Evolutionary conservation across 2,329 filamentous ascomycete genomes (phyloP), one percentile per base, ranked within the genome.

Genomic region (Gaeumannomyces tritici): DNA sequence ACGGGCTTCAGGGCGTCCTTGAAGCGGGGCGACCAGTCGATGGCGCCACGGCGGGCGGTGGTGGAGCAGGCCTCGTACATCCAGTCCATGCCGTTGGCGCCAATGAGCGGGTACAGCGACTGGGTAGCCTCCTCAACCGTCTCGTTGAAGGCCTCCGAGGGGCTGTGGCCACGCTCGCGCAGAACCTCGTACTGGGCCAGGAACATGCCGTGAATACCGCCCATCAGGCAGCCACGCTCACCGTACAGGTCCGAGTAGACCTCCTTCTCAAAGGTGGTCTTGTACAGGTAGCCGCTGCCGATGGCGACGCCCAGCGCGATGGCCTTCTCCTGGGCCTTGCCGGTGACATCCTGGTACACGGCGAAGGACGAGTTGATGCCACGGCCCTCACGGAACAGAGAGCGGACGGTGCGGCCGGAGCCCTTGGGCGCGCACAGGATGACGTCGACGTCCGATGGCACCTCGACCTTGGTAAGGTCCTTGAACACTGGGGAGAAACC

Each of bases 131-230:
- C 95, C 86, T 99, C 95, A 70, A 99, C 95, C 70, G 95, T 99
- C 91, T 99, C 95, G 87, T 99, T 99, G 89, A 99, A 99, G 70
- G 95, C 95, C 83, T 99, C 95, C 72, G 89, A 93, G 77, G 95
- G 95, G 80, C 85, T 90, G 89, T 99, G 95, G 80, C 95, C 95
- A 71, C 90, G 89, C 88, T 99, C 95, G 75, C 95, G 93, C 80
- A 99, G 93, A 70, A 99, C 95, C 86, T 99, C 95, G 86, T 99
- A 99, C 84, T 99, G 95, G 66, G 95, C 95, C 70, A 99, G 91
- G 90, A 99, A 99, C 95, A 99, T 99, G 77, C 95, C 95, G 87
- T 99, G 95, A 81, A 99, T 99, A 80, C 95, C 95, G 72, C 95
- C 95, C 95, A 99, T 99, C 74, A 99, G 84, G 88, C 95, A 99